Percentiles rank a stretch among this genome's conserved stretches.
These are phyloP conservation scores for Lyophyllum semitale DNA, from an alignment of 768 basidiomycete species.

Conservation along the genomic window DNA sequence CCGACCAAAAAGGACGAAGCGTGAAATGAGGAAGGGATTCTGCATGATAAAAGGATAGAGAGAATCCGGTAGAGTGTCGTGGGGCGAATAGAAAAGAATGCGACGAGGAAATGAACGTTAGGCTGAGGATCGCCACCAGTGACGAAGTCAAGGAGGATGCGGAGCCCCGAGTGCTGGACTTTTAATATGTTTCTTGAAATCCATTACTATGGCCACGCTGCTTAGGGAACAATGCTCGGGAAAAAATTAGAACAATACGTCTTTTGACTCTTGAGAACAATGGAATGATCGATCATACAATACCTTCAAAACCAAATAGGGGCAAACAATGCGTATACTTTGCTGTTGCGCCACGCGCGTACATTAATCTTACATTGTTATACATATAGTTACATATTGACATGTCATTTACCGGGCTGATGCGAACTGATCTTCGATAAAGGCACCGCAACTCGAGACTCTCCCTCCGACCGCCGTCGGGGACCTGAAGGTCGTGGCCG, in stretches of 20 bases:
- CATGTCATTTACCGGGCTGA: neutral
- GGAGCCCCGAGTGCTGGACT: neutral
- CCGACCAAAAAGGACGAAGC: conserved; percentile 62
- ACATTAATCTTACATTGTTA: neutral
- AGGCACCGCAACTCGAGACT: conserved; percentile 7
- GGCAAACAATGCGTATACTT: neutral
- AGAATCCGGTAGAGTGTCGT: neutral
- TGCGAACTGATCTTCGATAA: neutral
- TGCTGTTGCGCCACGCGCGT: neutral
- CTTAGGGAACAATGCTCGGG: conserved; percentile 6
- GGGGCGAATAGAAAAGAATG: conserved; percentile 4
- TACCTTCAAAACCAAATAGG: neutral
- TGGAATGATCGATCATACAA: neutral
- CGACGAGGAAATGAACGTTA: conserved; percentile 8
- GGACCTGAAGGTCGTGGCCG: conserved; percentile 38
- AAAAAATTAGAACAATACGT: conserved; percentile 4
- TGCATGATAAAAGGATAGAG: conserved; percentile 31
- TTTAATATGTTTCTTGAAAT: conserved; percentile 1
- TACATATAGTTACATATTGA: conserved; percentile 8
- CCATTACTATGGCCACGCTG: conserved; percentile 4
- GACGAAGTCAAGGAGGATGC: conserved; percentile 11
- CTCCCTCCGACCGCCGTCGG: conserved; percentile 21
- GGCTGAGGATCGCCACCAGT: conserved; percentile 17
- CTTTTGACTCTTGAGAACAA: neutral
- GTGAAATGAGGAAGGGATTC: conserved; percentile 57